A percentile compares a stretch with the other conserved stretches of the same genome.
phyloP scores from a whole-genome alignment of 345 rosid species.

The Alliaria petiolata region DNA sequence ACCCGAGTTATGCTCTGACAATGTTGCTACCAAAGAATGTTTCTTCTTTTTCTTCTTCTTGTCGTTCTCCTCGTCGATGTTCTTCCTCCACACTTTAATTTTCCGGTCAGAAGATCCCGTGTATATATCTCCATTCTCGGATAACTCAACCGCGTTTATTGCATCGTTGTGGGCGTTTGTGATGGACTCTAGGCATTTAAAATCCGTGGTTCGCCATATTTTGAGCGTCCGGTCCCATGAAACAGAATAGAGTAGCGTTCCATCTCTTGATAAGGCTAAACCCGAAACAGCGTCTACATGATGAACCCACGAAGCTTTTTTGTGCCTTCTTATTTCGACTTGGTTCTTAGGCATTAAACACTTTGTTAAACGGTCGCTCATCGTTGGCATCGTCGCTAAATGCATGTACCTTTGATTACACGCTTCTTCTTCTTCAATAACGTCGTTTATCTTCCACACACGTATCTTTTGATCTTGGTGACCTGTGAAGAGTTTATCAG shows the following conservation, averaged over 20 bases:
- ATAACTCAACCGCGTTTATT: conserved; percentile 64
- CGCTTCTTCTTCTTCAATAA: conserved; percentile 15
- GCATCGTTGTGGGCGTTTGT: conserved; percentile 88
- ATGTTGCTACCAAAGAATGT: conserved; percentile 46
- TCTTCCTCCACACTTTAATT: conserved; percentile 75
- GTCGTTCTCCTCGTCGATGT: background rate
- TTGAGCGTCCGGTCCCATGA: conserved; percentile 96
- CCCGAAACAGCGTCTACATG: conserved; percentile 85
- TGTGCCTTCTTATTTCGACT: conserved; percentile 69
- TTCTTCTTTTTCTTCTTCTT: conserved; percentile 38
- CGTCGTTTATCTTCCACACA: conserved; percentile 67
- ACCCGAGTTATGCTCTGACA: conserved; percentile 72
- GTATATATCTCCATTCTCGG: conserved; percentile 57
- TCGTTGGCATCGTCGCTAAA: conserved; percentile 80
- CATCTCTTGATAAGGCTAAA: conserved; percentile 66
- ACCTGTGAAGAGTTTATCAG: conserved; percentile 79
- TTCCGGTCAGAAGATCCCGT: conserved; percentile 86
- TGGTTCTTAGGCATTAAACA: conserved; percentile 61
- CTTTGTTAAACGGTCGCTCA: conserved; percentile 62
- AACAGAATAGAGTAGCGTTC: conserved; percentile 70
- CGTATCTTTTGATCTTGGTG: conserved; percentile 96
- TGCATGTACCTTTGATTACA: conserved; percentile 42
- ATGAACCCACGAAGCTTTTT: conserved; percentile 77
- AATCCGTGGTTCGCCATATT: conserved; percentile 76
- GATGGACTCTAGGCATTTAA: conserved; percentile 79